Conservation (phyloP, 2,329 filamentous ascomycete species). For the Grosmannia penicillata region DNA sequence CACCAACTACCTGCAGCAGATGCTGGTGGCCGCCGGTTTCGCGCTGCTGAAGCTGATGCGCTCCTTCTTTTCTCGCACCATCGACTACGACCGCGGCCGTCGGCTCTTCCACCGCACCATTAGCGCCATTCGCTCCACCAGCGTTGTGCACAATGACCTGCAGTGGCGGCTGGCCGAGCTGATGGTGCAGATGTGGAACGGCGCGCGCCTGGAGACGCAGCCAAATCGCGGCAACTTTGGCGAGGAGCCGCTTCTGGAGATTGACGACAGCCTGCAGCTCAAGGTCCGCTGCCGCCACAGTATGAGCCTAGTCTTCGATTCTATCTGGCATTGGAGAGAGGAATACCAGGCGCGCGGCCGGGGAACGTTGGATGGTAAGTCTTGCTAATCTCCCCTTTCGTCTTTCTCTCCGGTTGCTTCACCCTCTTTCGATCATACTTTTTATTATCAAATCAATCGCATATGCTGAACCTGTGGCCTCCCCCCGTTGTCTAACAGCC, state of each 20-base stretch:
- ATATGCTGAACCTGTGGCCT: no score
- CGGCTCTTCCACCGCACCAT: conserved; percentile 59
- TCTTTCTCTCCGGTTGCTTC: not conserved
- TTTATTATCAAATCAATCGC: not conserved
- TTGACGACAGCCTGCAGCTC: conserved; percentile 61
- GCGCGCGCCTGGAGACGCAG: conserved; percentile 35
- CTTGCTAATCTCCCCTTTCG: not conserved
- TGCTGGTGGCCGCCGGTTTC: conserved; percentile 70
- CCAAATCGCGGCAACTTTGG: conserved; percentile 29
- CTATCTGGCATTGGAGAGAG: conserved; percentile 73
- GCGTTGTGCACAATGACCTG: conserved; percentile 63
- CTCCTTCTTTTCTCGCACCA: conserved; percentile 59
- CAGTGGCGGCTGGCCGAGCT: conserved; percentile 68
- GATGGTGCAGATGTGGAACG: conserved; percentile 81
- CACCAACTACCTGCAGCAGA: conserved; percentile 68
- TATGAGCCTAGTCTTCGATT: conserved; percentile 75
- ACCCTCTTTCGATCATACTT: not conserved
- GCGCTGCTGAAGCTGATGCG: conserved; percentile 65
- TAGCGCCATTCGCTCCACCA: conserved; percentile 54
- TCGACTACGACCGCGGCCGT: conserved; percentile 53
- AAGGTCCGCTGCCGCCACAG: conserved; percentile 75
- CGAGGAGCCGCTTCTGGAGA: conserved; percentile 32
- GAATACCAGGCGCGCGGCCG: conserved; percentile 60
- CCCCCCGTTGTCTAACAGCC: not conserved
- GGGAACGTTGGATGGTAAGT: conserved; percentile 56